Base-by-base conservation (phyloP, 768 basidiomycete species). In the Leucocoprinus leucothites region DNA sequence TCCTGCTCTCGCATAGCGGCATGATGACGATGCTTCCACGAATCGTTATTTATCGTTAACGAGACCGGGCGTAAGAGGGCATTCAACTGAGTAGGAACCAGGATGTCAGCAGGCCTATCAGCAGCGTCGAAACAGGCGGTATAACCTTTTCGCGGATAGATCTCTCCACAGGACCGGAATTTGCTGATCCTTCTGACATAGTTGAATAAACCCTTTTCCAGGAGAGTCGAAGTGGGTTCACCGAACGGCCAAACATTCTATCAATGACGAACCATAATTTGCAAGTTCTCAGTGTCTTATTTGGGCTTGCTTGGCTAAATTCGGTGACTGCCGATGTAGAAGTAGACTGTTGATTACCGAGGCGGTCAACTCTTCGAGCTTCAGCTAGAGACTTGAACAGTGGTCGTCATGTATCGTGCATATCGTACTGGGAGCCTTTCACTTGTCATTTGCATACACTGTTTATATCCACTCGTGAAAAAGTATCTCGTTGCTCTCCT, bases 11-110 rank as follows among this genome's bases (percentile, higher is more conserved):
- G 80, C 91, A 94, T 94, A 45, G 91, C 77, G 53, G 80, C 79
- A 71, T 94, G 91, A 73, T 93, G 87, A 64, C 87, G 81, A 70
- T 94, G 91, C 72, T 89, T 78, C 81, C 83, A 85, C 50, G 91
- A 93, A 64, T 94, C 87, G 70, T 94, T 94, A 34, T 77, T 77
- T 65, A 94, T 86, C 51, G 65, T 75, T 64, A 94, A 74, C 62
- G 77, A 74, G 51, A 78, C 69, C 18, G 91, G 91, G 61, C 76
- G 73, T 52, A 94, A 75, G 48, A 82, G 72, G 42, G 71, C 66
- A 51, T 75, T 82, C 61, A 94, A 72, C 91, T 93, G 66, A 58
- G 59, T 59, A 55, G 41, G 24, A 58, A 58, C 28, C 25, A 19
- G 8, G 16, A 35, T 5, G 28, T 62, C 56, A 59, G 54, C 36